Percentiles rank a stretch among this genome's conserved stretches.
These are phyloP conservation scores for Fusarium aywerte DNA, from an alignment of 2,329 filamentous ascomycete species.

Conservation along the genomic window DNA sequence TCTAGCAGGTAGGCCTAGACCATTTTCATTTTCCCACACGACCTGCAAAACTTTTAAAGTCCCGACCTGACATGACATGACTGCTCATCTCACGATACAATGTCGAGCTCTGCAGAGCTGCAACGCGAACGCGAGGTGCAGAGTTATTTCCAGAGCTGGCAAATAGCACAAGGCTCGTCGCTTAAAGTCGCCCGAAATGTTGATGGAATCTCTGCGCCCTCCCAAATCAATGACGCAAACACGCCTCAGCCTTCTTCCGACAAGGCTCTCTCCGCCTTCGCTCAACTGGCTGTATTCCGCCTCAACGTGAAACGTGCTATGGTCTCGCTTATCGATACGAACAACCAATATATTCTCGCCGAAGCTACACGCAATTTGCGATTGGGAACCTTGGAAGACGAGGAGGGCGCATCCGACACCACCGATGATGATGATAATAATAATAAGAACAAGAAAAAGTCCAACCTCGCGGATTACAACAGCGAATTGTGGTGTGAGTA, in stretches of 20 bases:
- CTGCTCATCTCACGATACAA: conserved; percentile 16
- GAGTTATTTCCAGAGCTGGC: conserved; percentile 48
- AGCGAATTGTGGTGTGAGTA: conserved; percentile 52
- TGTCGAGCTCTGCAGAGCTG: conserved; percentile 44
- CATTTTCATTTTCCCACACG: not conserved
- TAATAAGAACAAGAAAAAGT: not conserved
- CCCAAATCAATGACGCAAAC: conserved; percentile 42
- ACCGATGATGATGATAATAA: no score
- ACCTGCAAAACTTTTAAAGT: not conserved
- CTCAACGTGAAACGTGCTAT: conserved; percentile 60
- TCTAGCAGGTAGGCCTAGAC: no score
- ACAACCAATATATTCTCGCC: conserved; percentile 62
- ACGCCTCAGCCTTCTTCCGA: conserved; percentile 50
- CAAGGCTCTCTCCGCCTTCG: conserved; percentile 57
- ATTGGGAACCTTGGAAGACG: conserved; percentile 48
- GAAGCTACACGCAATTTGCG: conserved; percentile 61
- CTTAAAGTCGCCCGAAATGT: conserved; percentile 49
- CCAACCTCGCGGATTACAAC: conserved; percentile 7
- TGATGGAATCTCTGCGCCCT: conserved; percentile 47
- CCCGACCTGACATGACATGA: conserved; percentile 19
- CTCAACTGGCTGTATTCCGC: conserved; percentile 62
- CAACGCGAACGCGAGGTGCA: conserved; percentile 51
- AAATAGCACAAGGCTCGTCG: conserved; percentile 48
- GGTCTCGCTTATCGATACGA: conserved; percentile 60
- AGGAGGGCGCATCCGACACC: not conserved